Conservation (phyloP, 768 basidiomycete species). For the Sistotremastrum suecicum region DNA sequence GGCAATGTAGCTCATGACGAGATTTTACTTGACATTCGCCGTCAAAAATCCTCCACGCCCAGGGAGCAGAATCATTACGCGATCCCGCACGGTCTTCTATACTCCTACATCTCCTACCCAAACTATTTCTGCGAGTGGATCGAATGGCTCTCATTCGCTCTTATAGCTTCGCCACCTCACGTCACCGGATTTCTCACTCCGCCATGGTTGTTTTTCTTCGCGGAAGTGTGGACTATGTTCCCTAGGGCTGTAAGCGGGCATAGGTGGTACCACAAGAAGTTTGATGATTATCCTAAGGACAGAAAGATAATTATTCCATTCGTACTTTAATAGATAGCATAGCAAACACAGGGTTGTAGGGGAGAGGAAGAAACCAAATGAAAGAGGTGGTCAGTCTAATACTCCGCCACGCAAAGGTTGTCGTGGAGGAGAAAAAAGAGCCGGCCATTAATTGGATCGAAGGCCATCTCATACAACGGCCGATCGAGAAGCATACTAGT, state of each 20-base stretch:
- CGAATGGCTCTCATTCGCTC: slow-evolving; percentile 82
- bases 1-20: slow-evolving; percentile 89
- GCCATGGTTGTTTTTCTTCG: slow-evolving; percentile 66
- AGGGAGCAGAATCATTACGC: slow-evolving; percentile 44
- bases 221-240: slow-evolving; percentile 66
- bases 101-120: slow-evolving; percentile 71
- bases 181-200: slow-evolving; percentile 38
- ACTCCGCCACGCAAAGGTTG: no score
- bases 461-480: no score
- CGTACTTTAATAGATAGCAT: slow-evolving; percentile 30
- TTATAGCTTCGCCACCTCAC: slow-evolving; percentile 52
- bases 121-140: slow-evolving; percentile 94
- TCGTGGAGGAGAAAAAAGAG: no score
- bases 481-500: no score
- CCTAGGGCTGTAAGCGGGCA: slow-evolving; percentile 76
- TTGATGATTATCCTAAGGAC: slow-evolving; percentile 66
- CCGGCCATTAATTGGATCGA: no score
- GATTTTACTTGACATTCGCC: slow-evolving; percentile 68
- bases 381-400: no score
- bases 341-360: neutral
- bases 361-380: no score
- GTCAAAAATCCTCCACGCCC: slow-evolving; percentile 28
- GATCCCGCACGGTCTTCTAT: slow-evolving; percentile 70
- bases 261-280: slow-evolving; percentile 68
- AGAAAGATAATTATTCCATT: slow-evolving; percentile 73